Evolutionary conservation across 2,329 filamentous ascomycete genomes (phyloP).

Genomic region (Lecanicillium sp.): DNA sequence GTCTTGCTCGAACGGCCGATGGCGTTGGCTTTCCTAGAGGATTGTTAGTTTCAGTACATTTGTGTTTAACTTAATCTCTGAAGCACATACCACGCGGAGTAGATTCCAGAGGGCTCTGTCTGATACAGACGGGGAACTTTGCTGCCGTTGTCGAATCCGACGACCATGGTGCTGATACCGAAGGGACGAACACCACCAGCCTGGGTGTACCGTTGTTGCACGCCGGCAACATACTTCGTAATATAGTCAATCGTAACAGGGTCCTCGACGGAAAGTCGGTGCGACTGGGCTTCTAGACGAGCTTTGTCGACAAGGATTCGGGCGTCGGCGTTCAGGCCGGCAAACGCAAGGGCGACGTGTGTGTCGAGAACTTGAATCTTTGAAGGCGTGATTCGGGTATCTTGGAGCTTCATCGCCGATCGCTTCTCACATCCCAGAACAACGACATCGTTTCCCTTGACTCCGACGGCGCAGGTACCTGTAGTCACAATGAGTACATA

Average conservation of each 20-base stretch:
- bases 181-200: constrained; percentile 98
- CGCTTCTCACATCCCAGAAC: constrained; percentile 98
- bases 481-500: constrained; percentile 13
- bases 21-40: constrained; percentile 89
- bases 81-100: constrained; percentile 80
- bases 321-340: constrained; percentile 94
- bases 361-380: constrained; percentile 96
- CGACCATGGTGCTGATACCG: constrained; percentile 94
- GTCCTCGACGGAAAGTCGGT: constrained; percentile 94
- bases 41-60: constrained; percentile 5
- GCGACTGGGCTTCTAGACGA: constrained; percentile 91
- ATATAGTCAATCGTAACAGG: constrained; percentile 98
- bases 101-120: constrained; percentile 98
- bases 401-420: constrained; percentile 98
- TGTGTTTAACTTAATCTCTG: constrained; percentile 2
- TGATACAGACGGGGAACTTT: constrained; percentile 86
- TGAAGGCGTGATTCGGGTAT: constrained; percentile 96
- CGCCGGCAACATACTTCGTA: constrained; percentile 95
- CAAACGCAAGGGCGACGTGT: constrained; percentile 95
- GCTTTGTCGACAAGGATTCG: constrained; percentile 98
- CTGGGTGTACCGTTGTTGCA: constrained; percentile 98
- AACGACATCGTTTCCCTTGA: constrained; percentile 91
- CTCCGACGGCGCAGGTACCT: constrained; percentile 97
- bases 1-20: constrained; percentile 99
- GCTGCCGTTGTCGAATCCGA: constrained; percentile 95